Percentiles rank a stretch among this genome's conserved stretches.
Evolutionary conservation across 164 flowering plant species (phyloP).

Genomic region (Tinospora cordifolia): DNA sequence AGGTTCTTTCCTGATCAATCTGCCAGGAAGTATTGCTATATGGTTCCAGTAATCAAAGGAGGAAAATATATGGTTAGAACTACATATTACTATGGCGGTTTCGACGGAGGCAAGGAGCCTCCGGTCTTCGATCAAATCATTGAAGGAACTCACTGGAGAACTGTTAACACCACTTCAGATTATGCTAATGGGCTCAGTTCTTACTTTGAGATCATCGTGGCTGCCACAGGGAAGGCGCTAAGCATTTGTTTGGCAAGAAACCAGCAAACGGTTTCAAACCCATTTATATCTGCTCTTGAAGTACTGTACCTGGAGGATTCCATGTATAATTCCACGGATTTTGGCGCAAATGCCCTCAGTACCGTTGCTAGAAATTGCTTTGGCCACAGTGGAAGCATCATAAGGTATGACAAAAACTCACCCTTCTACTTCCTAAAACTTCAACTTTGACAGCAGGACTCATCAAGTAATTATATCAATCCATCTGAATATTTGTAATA

Average conservation of each 20-base stretch:
- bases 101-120: conserved; percentile 69
- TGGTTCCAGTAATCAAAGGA: conserved; percentile 50
- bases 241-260: conserved; percentile 79
- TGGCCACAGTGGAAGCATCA: conserved; percentile 36
- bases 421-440: background rate
- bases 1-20: conserved; percentile 55
- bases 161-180: conserved; percentile 67
- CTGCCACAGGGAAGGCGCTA: conserved; percentile 37
- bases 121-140: conserved; percentile 89
- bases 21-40: conserved; percentile 60
- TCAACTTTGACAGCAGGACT: no score
- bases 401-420: conserved; percentile 35
- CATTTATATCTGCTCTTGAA: conserved; percentile 78
- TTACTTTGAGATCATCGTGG: conserved; percentile 63
- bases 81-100: conserved; percentile 77
- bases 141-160: conserved; percentile 79
- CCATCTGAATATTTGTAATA: conserved; percentile 25
- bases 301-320: conserved; percentile 40
- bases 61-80: conserved; percentile 60
- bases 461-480: background rate
- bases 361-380: conserved; percentile 59
- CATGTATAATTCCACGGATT: conserved; percentile 65
- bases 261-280: conserved; percentile 43
- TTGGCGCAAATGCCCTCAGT: conserved; percentile 37
- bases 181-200: conserved; percentile 54